Evolutionary conservation across 345 rosid species (phyloP), one percentile per base, ranked within the genome.

Genomic region (Gossypium anomalum): DNA sequence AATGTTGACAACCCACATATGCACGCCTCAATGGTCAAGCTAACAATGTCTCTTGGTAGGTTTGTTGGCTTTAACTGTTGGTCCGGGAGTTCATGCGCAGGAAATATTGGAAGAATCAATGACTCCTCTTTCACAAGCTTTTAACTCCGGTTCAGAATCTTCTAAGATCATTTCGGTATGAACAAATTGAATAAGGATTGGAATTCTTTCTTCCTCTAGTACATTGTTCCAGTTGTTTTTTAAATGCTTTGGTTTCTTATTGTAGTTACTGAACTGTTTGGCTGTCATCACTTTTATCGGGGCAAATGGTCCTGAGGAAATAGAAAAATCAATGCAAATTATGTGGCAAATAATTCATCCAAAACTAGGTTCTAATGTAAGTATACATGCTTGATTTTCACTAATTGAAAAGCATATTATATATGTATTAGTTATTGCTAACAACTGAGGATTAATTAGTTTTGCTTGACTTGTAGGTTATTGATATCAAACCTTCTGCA

Each of bases 331-430:
- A 45, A 95, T 93, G 98, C 86, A 89, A 76, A 86, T 90, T 55
- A 90, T 95, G 83, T 91, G 94, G 98, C 97, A 93, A 74, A 64
- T 91, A 83, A 86, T 91, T 79, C 93, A 83, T 71, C 97, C 93
- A 56, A 95, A 91, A 80, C 82, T 86, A 22, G 91, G 91, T 48
- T 88, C 98, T 58, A 95, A 91, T 74, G 99, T 93, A 85, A 51
- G 92, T 74, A 64, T 71, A 55, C 65, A 38, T 57, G 44, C 41
- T 75, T 1, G 58, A 22, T 7, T 17, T 9, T 53, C 3, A 64
- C 16, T 34, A 34, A 34, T 34, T 34, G 41, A 34, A 34, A 34
- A 34, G 7, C 41, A 34, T 34, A 29, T 3, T 4, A 29, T 4
- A 29, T 29, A 29, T 29, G 19, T 23, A 8, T 51, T 20, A 16